Evolutionary conservation across 108 stramenopile genomes (phyloP), one percentile per base, ranked within the genome.

Genomic region (Stephanodiscus minutulus): DNA sequence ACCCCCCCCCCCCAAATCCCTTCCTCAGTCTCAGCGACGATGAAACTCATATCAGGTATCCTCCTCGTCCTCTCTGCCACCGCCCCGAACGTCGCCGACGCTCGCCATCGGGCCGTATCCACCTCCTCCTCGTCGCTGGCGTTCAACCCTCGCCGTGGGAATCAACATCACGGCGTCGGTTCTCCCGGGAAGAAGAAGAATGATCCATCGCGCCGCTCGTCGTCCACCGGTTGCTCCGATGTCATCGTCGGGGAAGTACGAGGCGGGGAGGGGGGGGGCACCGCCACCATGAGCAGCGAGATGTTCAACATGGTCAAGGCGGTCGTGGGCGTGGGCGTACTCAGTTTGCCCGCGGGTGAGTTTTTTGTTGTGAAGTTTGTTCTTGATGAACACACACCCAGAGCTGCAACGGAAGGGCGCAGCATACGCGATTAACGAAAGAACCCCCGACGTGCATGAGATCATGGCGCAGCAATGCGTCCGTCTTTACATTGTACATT

Each of bases 251-350:
- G 1, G 65, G 64, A 57, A 44, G 66, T 75, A 9, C 74, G 74
- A 20, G 77, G 76, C 6, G 76, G 77, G 62, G 86, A 52, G 28
- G 71, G 64, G n/a, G 76, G 66, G 7, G 82, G 82, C 13, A 74
- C 66, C 18, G 88, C 90, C 25, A 81, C 85, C 54, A 86, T 89
- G 61, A 79, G 82, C 49, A 86, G 72, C 60, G 85, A 90, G 58
- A 77, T 91, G 47, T 91, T 96, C 80, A 96, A 96, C 70, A 82
- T 97, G 49, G 94, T 93, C 66, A 97, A 97, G 90, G 91, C 87
- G 52, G 87, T 96, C 66, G 90, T 94, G 24, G 97, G 97, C 21
- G 95, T 94, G 17, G 96, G 97, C 11, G 94, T 95, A 31, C 85
- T 97, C 12, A 82, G 90, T 64, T 82, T 97, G 52, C 97, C 97